A percentile compares a stretch with the other conserved stretches of the same genome.
These are phyloP conservation scores for Leishmania turanica DNA, from an alignment of 208 protist species.

Conservation along the genomic window DNA sequence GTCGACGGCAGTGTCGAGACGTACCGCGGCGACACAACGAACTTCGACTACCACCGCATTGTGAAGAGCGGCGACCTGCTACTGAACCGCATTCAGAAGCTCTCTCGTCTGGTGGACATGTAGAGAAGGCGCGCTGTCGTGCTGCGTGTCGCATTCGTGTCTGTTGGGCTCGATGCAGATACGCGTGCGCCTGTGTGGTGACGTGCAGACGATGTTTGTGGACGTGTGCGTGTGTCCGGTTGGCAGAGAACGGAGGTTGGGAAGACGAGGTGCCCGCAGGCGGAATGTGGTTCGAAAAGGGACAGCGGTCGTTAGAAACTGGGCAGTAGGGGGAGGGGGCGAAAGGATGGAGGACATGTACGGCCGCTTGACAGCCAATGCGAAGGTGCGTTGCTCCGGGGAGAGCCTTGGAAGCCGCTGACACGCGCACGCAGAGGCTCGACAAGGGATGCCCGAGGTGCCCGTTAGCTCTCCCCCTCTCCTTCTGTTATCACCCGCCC, in stretches of 20 bases:
- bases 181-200: neutral
- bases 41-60: constrained; percentile 96
- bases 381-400: neutral
- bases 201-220: neutral
- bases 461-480: neutral
- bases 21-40: constrained; percentile 96
- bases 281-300: neutral
- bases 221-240: neutral
- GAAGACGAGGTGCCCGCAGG: neutral
- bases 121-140: constrained; percentile 15
- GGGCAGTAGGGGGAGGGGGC: neutral
- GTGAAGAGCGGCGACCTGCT: constrained; percentile 98
- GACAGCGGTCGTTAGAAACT: neutral
- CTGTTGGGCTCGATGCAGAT: neutral
- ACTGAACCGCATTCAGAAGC: constrained; percentile 98
- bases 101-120: constrained; percentile 97
- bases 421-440: neutral
- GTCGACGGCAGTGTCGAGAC: constrained; percentile 96
- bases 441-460: neutral
- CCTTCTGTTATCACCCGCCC: neutral
- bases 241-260: neutral
- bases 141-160: neutral
- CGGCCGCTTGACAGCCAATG: neutral
- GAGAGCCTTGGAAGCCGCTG: neutral
- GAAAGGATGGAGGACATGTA: neutral